A percentile compares a stretch with the other conserved stretches of the same genome.
Conservation (phyloP, 1,139 yeast species). For the Suhomyces yuchorum region DNA sequence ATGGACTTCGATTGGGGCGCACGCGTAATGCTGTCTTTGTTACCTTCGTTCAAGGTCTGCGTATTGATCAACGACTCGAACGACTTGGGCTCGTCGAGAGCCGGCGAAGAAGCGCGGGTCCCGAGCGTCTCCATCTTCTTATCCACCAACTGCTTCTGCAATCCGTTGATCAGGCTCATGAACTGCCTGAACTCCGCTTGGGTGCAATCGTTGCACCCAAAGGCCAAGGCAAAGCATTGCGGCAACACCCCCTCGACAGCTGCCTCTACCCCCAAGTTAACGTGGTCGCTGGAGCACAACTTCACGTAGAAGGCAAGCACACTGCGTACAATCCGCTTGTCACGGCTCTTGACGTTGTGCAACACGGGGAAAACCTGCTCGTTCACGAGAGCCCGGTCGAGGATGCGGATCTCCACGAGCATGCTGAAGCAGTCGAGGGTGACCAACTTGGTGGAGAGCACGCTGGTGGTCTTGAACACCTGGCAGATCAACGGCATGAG, state of each 20-base stretch:
- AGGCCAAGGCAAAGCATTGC: slow-evolving; percentile 40
- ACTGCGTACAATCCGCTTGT: slow-evolving; percentile 62
- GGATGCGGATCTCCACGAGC: slow-evolving; percentile 57
- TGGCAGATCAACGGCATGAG: slow-evolving; percentile 72
- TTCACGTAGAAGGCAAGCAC: slow-evolving; percentile 56
- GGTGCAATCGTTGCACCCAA: slow-evolving; percentile 46
- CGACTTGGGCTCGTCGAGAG: slow-evolving; percentile 15
- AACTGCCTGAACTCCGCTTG: slow-evolving; percentile 38
- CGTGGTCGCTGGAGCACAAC: slow-evolving; percentile 41
- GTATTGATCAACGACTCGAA: slow-evolving; percentile 38
- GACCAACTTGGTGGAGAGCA: slow-evolving; percentile 72
- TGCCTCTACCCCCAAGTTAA: slow-evolving; percentile 39
- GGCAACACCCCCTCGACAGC: slow-evolving; percentile 42
- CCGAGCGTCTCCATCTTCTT: slow-evolving; percentile 35
- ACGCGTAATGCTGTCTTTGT: slow-evolving; percentile 26
- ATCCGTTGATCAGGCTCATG: slow-evolving; percentile 28
- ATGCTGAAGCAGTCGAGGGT: slow-evolving; percentile 66
- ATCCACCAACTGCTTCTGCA: slow-evolving; percentile 33
- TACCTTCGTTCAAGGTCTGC: slow-evolving; percentile 35
- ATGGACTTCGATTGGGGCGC: slow-evolving; percentile 27
- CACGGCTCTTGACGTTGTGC: slow-evolving; percentile 74
- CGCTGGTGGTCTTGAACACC: slow-evolving; percentile 80
- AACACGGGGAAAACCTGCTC: slow-evolving; percentile 81
- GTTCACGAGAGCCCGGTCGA: slow-evolving; percentile 71
- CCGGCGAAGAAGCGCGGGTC: slow-evolving; percentile 11